Evolutionary conservation across 1,284 basidiomycete genomes (phyloP).

Genomic region (Pascua sp.): DNA sequence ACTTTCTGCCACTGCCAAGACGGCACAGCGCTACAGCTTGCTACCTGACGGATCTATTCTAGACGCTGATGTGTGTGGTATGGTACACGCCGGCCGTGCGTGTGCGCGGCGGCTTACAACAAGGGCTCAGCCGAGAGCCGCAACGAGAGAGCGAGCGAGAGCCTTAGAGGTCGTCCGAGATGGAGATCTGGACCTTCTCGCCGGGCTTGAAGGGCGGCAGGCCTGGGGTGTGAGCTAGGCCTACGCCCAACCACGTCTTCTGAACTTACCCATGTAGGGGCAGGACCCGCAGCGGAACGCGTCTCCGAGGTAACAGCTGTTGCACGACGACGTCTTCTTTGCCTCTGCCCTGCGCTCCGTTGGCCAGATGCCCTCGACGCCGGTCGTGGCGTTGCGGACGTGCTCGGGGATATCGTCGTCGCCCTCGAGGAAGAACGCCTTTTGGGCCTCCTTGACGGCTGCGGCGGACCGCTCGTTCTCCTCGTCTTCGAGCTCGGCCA

Average conservation of each 20-base stretch:
- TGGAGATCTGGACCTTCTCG: conserved; percentile 80
- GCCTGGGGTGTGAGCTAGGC: conserved; percentile 51
- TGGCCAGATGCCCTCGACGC: conserved; percentile 47
- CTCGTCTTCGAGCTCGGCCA: conserved; percentile 85
- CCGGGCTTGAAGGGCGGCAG: conserved; percentile 97
- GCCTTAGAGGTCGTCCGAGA: conserved; percentile 76
- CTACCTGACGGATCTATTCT: too few species aligned
- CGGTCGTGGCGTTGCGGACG: conserved; percentile 36
- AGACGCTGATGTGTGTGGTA: too few species aligned
- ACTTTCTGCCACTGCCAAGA: too few species aligned
- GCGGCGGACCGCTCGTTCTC: conserved; percentile 56
- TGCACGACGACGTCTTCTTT: conserved; percentile 82
- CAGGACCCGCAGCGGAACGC: conserved; percentile 95
- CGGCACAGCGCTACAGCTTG: too few species aligned
- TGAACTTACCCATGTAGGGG: conserved; percentile 76
- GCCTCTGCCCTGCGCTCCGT: conserved; percentile 62
- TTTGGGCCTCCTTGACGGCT: conserved; percentile 36
- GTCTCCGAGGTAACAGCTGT: conserved; percentile 96
- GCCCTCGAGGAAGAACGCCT: conserved; percentile 46
- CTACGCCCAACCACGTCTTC: conserved; percentile 48
- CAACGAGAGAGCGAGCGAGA: too few species aligned
- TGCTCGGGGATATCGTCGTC: conserved; percentile 48
- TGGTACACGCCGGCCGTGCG: too few species aligned
- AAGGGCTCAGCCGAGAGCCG: too few species aligned
- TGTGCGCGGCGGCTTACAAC: too few species aligned